Conservation (phyloP, 2,329 filamentous ascomycete species). For the Blastomyces gilchristii region DNA sequence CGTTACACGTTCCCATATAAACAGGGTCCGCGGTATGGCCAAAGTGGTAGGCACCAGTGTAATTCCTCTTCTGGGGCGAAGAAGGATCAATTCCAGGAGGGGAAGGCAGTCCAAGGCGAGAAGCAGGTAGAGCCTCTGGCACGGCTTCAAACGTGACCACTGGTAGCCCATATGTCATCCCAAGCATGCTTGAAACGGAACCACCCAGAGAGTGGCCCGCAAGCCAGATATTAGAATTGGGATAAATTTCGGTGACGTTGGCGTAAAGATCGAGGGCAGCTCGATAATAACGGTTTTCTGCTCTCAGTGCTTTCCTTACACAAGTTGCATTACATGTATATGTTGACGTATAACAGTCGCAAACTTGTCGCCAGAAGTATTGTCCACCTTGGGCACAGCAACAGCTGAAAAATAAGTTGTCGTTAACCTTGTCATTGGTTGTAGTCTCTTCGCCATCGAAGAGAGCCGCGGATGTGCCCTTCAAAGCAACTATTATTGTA, state of each 20-base stretch:
- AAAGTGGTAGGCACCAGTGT: conserved; percentile 78
- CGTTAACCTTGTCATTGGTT: conserved; percentile 93
- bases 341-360: conserved; percentile 77
- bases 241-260: conserved; percentile 84
- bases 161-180: conserved; percentile 81
- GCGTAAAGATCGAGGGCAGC: conserved; percentile 81
- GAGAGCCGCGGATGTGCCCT: conserved; percentile 80
- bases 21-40: conserved; percentile 94
- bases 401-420: conserved; percentile 96
- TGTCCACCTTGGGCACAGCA: conserved; percentile 92
- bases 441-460: conserved; percentile 97
- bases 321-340: conserved; percentile 92
- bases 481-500: conserved; percentile 83
- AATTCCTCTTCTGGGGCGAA: conserved; percentile 57
- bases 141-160: conserved; percentile 90
- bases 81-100: conserved; percentile 68
- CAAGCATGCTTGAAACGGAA: conserved; percentile 76
- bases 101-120: conserved; percentile 70
- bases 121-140: conserved; percentile 77
- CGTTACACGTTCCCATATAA: conserved; percentile 88
- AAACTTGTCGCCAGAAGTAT: conserved; percentile 82
- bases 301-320: conserved; percentile 59
- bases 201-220: conserved; percentile 89
- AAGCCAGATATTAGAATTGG: conserved; percentile 74
- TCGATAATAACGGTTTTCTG: conserved; percentile 85